Base-by-base conservation (phyloP, 257 asterid genomes). In the Striga asiatica region DNA sequence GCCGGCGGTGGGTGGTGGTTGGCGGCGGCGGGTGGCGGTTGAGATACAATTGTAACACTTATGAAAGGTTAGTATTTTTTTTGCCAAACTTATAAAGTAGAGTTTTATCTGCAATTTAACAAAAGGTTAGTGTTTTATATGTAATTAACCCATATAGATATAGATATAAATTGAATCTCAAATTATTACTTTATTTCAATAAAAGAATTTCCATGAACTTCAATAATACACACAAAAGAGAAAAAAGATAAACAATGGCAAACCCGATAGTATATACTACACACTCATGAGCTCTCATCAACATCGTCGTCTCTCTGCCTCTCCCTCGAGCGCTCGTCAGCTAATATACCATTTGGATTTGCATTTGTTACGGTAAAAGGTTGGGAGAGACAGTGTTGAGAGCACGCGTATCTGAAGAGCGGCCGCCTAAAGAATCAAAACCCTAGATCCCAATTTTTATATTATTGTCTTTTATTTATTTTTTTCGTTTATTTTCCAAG, bases 361-460 rank as follows among this genome's bases (percentile, higher is more conserved):
- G 49, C 19, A 20, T 49, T 61, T 71, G 66, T 56, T 66, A 72
- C 60, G 56, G 73, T 69, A 34, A 61, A 61, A 56, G 66, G 63
- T n/a, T n/a, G 46, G 67, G 60, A 57, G 56, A 45, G 66, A 35
- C 56, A 17, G 57, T 61, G 57, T 45, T 66, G 22, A 50, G 58
- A 56, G 63, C 66, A 55, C 25, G 51, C 56, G 50, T 21, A 61
- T 43, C 65, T 49, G 28, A n/a, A 45, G 58, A 70, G 57, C 62
- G 61, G 76, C 76, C 73, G 73, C 73, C 69, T 42, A 58, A 19
- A 57, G 8, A 38, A 66, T 51, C 13, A 21, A 72, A 72, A 72
- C 78, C 78, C 78, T 72, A 72, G 78, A 72, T 72, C 78, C 74
- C 25, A 34, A 47, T 28, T 18, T 48, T 21, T 47, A 6, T 46